Conservation (phyloP, 768 basidiomycete genomes). For the Auricularia sp. region DNA sequence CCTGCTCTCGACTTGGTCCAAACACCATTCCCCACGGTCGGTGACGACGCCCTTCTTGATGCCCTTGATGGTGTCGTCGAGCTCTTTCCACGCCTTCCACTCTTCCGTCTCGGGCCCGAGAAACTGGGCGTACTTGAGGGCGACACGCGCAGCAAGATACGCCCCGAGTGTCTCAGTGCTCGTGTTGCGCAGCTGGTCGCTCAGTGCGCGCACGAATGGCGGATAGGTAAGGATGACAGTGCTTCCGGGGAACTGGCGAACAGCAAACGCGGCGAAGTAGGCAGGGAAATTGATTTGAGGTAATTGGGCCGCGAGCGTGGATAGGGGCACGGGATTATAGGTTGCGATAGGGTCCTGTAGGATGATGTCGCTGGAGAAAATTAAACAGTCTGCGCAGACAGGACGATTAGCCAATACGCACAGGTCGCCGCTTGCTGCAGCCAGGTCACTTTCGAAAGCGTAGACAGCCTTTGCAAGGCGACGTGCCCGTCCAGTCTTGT, state of each 20-base stretch:
- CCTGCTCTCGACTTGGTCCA: conserved; percentile 55
- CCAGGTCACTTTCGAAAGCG: conserved; percentile 67
- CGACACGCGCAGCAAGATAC: conserved; percentile 76
- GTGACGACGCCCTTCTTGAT: conserved; percentile 73
- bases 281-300: conserved; percentile 70
- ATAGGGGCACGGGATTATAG: conserved; percentile 74
- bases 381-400: neutral
- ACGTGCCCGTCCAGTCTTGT: conserved; percentile 44
- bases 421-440: conserved; percentile 72
- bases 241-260: conserved; percentile 58
- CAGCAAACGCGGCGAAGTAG: conserved; percentile 82
- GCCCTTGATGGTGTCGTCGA: conserved; percentile 68
- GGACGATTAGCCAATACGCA: conserved; percentile 25
- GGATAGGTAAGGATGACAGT: conserved; percentile 79
- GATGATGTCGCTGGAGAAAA: conserved; percentile 44
- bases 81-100: conserved; percentile 61
- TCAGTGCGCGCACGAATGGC: conserved; percentile 58
- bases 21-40: conserved; percentile 78
- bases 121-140: conserved; percentile 54
- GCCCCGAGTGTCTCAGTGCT: conserved; percentile 67
- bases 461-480: conserved; percentile 64
- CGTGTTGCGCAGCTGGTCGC: conserved; percentile 57
- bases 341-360: conserved; percentile 75
- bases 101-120: conserved; percentile 69
- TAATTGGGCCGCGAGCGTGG: conserved; percentile 57